Evolutionary conservation across 495 filamentous ascomycete genomes (phyloP), one percentile per base, ranked within the genome.

Genomic region (Penicillium canescens): DNA sequence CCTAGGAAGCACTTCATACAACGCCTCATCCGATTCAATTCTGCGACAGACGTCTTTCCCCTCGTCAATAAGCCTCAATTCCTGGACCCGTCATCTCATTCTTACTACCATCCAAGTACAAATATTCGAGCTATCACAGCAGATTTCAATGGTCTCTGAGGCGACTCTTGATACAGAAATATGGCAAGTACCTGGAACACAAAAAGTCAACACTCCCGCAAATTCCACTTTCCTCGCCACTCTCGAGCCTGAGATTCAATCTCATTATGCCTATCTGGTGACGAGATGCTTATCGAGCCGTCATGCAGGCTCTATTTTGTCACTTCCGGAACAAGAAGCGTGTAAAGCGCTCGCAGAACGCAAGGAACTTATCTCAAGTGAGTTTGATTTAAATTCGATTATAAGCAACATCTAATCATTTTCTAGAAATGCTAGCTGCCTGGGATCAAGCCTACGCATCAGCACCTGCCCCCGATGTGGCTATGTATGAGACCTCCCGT

Each of bases 61-160:
- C 5, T 21, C 34, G 24, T 35, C 36, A 13, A 47, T 36, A 5
- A 14, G 52, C 9, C 52, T 47, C 21, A 54, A 54, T n/a, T 41
- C 52, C 6, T 54, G 52, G 52, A 54, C 52, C 9, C 36, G 52
- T 10, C 39, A 54, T 41, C 42, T 54, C 12, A 36, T 54, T 31
- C 52, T 54, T 3, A 47, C 16, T 10, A 54, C 43, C 5, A 54
- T 54, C 6, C 8, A 41, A 24, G 43, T 54, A 7, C 36, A 54
- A 11, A 36, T 34, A 5, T 54, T 47, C 13, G 52, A 54, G 20
- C 26, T 54, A 5, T 54, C 52, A 1, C 43, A 47, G 43, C 43
- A 47, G 18, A 42, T 47, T 3, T 26, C 43, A 9, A 54, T 54
- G 43, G 37, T 47, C 3, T 41, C 52, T 6, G 36, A 54, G 8